Percentiles rank a stretch among this genome's conserved stretches.
These are phyloP conservation scores for Adiantum capillusveneris DNA, from an alignment of 75 land plant species.

Conservation along the genomic window DNA sequence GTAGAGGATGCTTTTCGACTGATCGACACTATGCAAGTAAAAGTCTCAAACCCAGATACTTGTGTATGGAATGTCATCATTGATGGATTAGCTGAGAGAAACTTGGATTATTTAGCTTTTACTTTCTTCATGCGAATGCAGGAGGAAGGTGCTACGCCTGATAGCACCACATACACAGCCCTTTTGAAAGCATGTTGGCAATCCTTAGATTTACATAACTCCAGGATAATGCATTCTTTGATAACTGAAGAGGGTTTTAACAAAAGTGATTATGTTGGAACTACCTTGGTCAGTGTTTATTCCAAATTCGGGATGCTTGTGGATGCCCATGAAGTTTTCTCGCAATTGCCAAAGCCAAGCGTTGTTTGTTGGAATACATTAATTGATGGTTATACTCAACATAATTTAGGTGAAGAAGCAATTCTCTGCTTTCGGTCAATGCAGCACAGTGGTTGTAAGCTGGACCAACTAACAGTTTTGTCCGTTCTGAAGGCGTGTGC, in stretches of 20 bases:
- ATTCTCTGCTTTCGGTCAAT: constrained; percentile 23
- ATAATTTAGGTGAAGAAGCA: constrained; percentile 8
- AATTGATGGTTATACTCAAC: constrained; percentile 23
- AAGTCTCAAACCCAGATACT: constrained; percentile 12
- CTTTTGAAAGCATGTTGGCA: constrained; percentile 22
- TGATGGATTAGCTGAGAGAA: neutral
- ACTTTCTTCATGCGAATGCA: constrained; percentile 2
- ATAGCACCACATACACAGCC: constrained; percentile 13
- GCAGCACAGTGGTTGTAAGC: constrained; percentile 3
- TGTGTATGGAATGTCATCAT: constrained; percentile 16
- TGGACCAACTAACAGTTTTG: constrained; percentile 15
- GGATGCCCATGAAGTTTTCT: constrained; percentile 24
- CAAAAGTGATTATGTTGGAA: constrained; percentile 26
- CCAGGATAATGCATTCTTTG: constrained; percentile 23
- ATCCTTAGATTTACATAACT: constrained; percentile 12
- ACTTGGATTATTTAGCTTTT: neutral
- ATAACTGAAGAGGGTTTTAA: constrained; percentile 29
- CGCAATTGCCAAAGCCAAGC: constrained; percentile 9
- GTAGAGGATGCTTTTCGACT: constrained; percentile 5
- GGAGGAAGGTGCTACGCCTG: constrained; percentile 15
- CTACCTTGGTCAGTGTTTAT: constrained; percentile 37
- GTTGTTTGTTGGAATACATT: constrained; percentile 38
- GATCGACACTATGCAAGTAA: neutral
- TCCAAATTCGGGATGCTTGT: constrained; percentile 20
- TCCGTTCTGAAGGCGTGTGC: constrained; percentile 32